Percentiles rank a stretch among this genome's conserved stretches.
Evolutionary conservation across 2,329 filamentous ascomycete genomes (phyloP).

Genomic region (Trichoderma sp.): DNA sequence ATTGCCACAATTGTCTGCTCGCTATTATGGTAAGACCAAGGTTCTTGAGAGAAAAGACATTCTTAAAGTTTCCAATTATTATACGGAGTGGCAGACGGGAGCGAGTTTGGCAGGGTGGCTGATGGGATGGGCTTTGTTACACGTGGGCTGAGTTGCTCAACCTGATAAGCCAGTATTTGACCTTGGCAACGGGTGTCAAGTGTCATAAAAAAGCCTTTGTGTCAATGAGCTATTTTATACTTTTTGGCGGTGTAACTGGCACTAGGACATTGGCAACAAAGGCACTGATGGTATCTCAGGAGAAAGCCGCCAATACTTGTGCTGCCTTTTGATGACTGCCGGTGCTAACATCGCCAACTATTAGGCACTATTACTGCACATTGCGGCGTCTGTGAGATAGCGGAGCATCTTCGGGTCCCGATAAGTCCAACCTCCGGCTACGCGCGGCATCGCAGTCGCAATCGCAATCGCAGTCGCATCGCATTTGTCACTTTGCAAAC

Average conservation of each 20-base stretch:
- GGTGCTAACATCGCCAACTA: not conserved
- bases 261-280: not conserved
- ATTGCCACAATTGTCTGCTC: not conserved
- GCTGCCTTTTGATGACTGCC: not conserved
- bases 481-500: not conserved
- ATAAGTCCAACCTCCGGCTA: not conserved
- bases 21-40: not conserved
- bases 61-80: not conserved
- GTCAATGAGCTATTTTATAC: not conserved
- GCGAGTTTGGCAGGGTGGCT: not conserved
- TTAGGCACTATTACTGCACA: not conserved
- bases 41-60: not conserved
- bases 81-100: not conserved
- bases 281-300: not conserved
- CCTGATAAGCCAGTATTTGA: not conserved
- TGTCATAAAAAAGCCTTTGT: not conserved
- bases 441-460: not conserved
- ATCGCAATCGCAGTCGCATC: not conserved
- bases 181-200: not conserved
- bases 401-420: constrained; percentile 14
- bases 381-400: not conserved
- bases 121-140: not conserved
- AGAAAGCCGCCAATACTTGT: not conserved
- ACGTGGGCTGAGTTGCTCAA: not conserved
- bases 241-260: not conserved